Evolutionary conservation across 106 monocot species (phyloP).

Genomic region (Dendrobium nobile): DNA sequence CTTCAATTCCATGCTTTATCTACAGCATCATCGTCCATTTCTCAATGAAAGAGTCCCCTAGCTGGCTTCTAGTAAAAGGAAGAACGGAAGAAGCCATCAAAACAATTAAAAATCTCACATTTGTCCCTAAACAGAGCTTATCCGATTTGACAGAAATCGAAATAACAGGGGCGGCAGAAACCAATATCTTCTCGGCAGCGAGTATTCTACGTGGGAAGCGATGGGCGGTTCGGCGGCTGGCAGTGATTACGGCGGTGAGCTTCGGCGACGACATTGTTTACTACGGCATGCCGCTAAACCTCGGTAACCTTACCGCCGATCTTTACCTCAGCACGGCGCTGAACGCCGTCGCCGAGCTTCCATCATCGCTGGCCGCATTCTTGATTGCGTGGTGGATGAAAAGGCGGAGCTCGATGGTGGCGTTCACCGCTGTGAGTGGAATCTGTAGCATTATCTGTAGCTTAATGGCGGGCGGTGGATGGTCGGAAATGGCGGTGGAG

Average conservation of each 20-base stretch:
- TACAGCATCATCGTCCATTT: constrained; percentile 17
- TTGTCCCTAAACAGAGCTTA: not conserved
- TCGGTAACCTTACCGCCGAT: constrained; percentile 46
- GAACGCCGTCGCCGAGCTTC: constrained; percentile 66
- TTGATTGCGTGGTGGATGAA: constrained; percentile 28
- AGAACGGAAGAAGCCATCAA: constrained; percentile 10
- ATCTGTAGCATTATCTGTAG: constrained; percentile 33
- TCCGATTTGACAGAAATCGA: not conserved
- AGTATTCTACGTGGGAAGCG: constrained; percentile 7
- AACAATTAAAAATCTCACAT: not conserved
- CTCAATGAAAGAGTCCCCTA: constrained; percentile 20
- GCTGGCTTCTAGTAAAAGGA: constrained; percentile 23
- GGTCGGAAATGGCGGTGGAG: constrained; percentile 38
- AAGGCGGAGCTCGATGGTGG: constrained; percentile 24
- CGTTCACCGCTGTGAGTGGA: constrained; percentile 29
- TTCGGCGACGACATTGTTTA: constrained; percentile 57
- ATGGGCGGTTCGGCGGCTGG: constrained; percentile 12
- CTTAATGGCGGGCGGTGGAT: not conserved
- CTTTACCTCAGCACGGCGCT: constrained; percentile 65
- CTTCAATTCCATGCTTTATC: constrained; percentile 13
- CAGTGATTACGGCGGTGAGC: not conserved
- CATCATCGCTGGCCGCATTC: constrained; percentile 42
- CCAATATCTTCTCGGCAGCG: not conserved
- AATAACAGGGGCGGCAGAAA: constrained; percentile 16
- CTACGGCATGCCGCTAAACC: constrained; percentile 73